Base-by-base conservation (phyloP, 2,329 filamentous ascomycete genomes). In the Aureobasidium sp. region DNA sequence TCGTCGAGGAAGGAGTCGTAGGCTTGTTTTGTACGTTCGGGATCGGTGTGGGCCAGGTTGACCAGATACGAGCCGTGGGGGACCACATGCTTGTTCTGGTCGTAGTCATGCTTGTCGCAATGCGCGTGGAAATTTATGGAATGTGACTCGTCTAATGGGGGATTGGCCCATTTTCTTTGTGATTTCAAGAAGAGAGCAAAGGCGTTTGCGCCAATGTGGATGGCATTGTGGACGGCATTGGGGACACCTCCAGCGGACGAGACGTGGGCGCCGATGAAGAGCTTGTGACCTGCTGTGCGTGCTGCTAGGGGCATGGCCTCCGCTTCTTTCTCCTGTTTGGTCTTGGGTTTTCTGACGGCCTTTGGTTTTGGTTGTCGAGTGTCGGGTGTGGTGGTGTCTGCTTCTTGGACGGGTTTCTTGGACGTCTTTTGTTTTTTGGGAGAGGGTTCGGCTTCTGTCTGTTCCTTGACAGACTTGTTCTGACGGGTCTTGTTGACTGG, bases 31-130 rank as follows among this genome's bases (percentile, higher is more conserved):
- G 90, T 88, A 67, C 95, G 94, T 34, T 77, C 78, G 22, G 79
- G 68, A 63, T 97, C 90, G 4, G 83, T 78, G 64, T 95, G 89
- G 0, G 93, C 93, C 5, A 98, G 81, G 66, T 98, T 98, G 64
- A 98, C 90, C 6, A 98, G 84, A 68, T 98, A 98, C 1, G 88
- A 95, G 29, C 93, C 93, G 66, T 98, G 93, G 0, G 93, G 93
- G 1, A 98, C 81, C 63, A 90, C 80, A 70, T 88, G 84, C 65
- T 81, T 79, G 54, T 75, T 76, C 6, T 83, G 79, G 63, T 88
- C 82, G 68, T 91, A 95, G 45, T 74, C 72, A 66, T 91, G 82
- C 45, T 83, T 72, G 47, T 79, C 74, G 64, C 88, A 88, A 27
- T 81, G 73, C 38, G 77, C 75, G 53, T 79, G 79, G 71, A 97